Percentiles rank a stretch among this genome's conserved stretches.
Evolutionary conservation across 306 rosid species (phyloP).

Genomic region (Fagus sylvatica): DNA sequence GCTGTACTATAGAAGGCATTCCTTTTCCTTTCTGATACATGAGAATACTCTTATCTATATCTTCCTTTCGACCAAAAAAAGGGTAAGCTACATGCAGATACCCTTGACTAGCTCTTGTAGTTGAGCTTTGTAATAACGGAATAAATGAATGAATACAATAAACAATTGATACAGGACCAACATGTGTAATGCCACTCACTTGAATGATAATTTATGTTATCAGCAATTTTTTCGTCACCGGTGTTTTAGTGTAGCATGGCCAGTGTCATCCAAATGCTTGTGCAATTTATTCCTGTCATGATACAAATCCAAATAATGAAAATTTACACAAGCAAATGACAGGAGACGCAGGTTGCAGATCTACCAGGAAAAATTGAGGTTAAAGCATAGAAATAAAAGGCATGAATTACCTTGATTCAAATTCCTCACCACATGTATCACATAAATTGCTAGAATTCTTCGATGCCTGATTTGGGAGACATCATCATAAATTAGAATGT

Average conservation of each 20-base stretch:
- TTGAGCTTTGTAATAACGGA: slow-evolving; percentile 11
- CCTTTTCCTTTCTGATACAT: neutral
- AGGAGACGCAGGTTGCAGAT: neutral
- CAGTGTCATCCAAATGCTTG: slow-evolving; percentile 76
- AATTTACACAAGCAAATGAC: neutral
- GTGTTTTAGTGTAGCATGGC: slow-evolving; percentile 68
- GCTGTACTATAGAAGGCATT: neutral
- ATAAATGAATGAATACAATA: slow-evolving; percentile 38
- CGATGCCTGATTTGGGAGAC: slow-evolving; percentile 42
- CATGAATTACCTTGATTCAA: slow-evolving; percentile 71
- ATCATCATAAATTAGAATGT: slow-evolving; percentile 8
- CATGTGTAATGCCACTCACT: slow-evolving; percentile 1
- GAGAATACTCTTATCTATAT: neutral
- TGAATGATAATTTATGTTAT: neutral
- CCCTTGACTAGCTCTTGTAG: neutral
- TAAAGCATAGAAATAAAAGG: slow-evolving; percentile 1
- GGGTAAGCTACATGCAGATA: slow-evolving; percentile 13
- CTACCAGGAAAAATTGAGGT: neutral
- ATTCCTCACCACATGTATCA: slow-evolving; percentile 78
- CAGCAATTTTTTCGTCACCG: slow-evolving; percentile 33
- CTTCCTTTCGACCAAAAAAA: too few species aligned
- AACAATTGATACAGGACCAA: slow-evolving; percentile 14
- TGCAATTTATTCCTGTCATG: slow-evolving; percentile 72
- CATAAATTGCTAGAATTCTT: slow-evolving; percentile 61
- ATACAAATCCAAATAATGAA: slow-evolving; percentile 5